Conservation (phyloP, 2,329 filamentous ascomycete genomes). For the Alternaria dauci region DNA sequence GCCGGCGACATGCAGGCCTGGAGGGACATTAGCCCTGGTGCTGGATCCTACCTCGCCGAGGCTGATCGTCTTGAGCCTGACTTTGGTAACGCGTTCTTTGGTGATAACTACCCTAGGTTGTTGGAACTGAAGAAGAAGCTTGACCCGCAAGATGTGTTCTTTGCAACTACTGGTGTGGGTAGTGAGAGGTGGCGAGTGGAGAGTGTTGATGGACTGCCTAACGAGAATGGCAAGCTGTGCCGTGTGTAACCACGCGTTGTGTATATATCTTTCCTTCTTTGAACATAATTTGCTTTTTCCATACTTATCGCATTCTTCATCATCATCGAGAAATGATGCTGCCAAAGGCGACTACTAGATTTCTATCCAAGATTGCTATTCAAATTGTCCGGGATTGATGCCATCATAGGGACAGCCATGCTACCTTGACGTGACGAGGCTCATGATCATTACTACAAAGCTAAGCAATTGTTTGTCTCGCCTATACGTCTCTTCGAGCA, state of each 20-base stretch:
- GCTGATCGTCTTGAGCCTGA: slow-evolving; percentile 45
- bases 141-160: slow-evolving; percentile 49
- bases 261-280: not conserved
- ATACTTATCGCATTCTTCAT: too few species aligned
- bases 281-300: not conserved
- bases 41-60: slow-evolving; percentile 42
- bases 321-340: too few species aligned
- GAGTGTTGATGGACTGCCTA: slow-evolving; percentile 45
- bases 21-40: slow-evolving; percentile 44
- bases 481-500: not conserved
- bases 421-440: not conserved
- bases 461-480: not conserved
- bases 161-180: slow-evolving; percentile 43
- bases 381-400: not conserved
- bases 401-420: not conserved
- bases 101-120: slow-evolving; percentile 42
- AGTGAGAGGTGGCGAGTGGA: slow-evolving; percentile 48
- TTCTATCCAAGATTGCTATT: not conserved
- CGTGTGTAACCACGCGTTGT: slow-evolving; percentile 24
- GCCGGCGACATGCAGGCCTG: slow-evolving; percentile 40
- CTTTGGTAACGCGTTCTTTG: slow-evolving; percentile 46
- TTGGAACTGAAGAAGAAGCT: slow-evolving; percentile 42
- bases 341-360: not conserved
- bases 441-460: too few species aligned
- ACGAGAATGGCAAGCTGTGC: slow-evolving; percentile 49